Conservation (phyloP, 768 basidiomycete species). For the Paxillus rubicundulus region DNA sequence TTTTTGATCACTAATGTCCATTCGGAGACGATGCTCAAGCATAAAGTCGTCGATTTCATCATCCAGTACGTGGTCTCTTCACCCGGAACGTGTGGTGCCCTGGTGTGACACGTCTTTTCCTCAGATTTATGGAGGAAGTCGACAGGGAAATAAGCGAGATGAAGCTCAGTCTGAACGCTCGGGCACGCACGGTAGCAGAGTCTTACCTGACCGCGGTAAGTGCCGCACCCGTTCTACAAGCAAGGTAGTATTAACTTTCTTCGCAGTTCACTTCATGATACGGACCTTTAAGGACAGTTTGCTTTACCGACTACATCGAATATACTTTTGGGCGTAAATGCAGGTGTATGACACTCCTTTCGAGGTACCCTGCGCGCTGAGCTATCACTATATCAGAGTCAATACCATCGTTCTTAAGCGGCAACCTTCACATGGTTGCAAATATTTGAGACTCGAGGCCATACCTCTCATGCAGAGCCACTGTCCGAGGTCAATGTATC, state of each 20-base stretch:
- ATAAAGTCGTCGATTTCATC: slow-evolving; percentile 99
- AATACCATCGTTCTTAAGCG: neutral
- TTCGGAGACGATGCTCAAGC: slow-evolving; percentile 97
- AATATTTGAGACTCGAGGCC: neutral
- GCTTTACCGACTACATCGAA: slow-evolving; percentile 12
- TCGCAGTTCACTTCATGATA: slow-evolving; percentile 27
- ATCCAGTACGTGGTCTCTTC: slow-evolving; percentile 69
- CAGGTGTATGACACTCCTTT: slow-evolving; percentile 13
- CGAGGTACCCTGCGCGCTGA: slow-evolving; percentile 4
- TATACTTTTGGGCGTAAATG: slow-evolving; percentile 14
- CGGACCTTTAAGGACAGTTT: slow-evolving; percentile 3
- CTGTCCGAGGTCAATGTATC: neutral
- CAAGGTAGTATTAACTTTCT: neutral
- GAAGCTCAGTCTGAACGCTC: slow-evolving; percentile 94
- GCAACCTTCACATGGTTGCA: neutral
- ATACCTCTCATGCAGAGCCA: neutral
- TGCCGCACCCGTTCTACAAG: neutral
- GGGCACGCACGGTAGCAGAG: slow-evolving; percentile 96
- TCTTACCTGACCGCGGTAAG: slow-evolving; percentile 90
- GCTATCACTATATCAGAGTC: slow-evolving; percentile 11
- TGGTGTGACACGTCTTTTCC: neutral
- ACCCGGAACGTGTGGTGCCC: neutral
- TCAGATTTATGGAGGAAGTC: slow-evolving; percentile 97
- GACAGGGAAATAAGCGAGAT: slow-evolving; percentile 99
- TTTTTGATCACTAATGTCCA: slow-evolving; percentile 98